Evolutionary conservation across 208 protist species (phyloP), one percentile per base, ranked within the genome.

Genomic region (Phytomonas sp.): DNA sequence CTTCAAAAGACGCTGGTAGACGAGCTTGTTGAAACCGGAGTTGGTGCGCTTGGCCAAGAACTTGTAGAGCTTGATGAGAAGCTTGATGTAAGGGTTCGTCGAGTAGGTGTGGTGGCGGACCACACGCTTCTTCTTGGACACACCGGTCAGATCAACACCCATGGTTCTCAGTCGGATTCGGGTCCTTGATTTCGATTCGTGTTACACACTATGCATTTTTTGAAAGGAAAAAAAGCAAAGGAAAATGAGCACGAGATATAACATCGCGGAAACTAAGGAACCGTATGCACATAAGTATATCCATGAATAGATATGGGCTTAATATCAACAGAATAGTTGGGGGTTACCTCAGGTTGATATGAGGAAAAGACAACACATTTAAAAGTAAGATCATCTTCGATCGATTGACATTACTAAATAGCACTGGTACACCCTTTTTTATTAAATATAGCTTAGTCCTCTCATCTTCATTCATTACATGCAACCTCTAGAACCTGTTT

Each of bases 31-130:
- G 96, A 99, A 99, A 60, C 96, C 80, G 62, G 95, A 94, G 76
- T 93, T 96, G 31, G 98, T 99, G 78, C 98, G 96, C 78, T 99
- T 94, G 28, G 98, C 93, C 59, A 99, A 93, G 94, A 99, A 99
- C 76, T 97, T 95, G 94, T 99, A 99, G 67, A 99, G 94, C 95
- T 99, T 99, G 76, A 99, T 97, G 61, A 99, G 92, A 43, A 99
- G 94, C 73, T 92, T 89, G 73, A 99, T 85, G 96, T 99, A 99
- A 37, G 97, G 91, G 82, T 99, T 98, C 76, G 97, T 83, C 73
- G 87, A 97, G 82, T 95, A 94, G 62, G 96, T 97, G 72, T 92
- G 91, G 79, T 93, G 92, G 77, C 98, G 97, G 75, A 96, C 80
- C 78, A 91, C 84, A 70, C 89, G 87, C 78, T 92, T 93, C 78